Conservation (phyloP, 2,329 filamentous ascomycete genomes). For the Eutypa lata region DNA sequence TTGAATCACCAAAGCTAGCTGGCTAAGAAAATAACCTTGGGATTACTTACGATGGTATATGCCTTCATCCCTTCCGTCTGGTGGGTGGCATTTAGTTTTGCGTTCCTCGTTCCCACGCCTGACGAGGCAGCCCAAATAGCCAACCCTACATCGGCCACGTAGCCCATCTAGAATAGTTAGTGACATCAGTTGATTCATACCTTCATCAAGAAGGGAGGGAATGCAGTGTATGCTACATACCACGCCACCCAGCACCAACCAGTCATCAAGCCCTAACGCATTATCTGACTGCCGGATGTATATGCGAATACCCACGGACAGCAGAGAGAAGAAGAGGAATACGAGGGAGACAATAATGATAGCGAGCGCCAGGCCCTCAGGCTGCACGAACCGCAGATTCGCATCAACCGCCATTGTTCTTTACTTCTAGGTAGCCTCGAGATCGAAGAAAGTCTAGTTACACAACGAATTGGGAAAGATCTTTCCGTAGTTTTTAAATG, state of each 20-base stretch:
- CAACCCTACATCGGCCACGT: slow-evolving; percentile 9
- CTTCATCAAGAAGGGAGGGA: not conserved
- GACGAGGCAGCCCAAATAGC: slow-evolving; percentile 10
- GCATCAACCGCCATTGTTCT: not conserved
- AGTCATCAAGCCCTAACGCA: slow-evolving; percentile 10
- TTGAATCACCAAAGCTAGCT: too few species aligned
- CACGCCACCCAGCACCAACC: slow-evolving; percentile 9
- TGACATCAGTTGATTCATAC: not conserved
- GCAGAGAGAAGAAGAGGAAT: slow-evolving; percentile 6
- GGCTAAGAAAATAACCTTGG: too few species aligned
- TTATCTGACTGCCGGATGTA: slow-evolving; percentile 5
- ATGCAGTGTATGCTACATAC: slow-evolving; percentile 1
- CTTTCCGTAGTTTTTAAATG: too few species aligned
- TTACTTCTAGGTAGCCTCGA: not conserved
- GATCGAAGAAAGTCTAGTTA: too few species aligned
- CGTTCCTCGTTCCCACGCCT: slow-evolving; percentile 20
- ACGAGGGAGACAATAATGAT: slow-evolving; percentile 7
- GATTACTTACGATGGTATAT: slow-evolving; percentile 20
- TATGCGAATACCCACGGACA: slow-evolving; percentile 5
- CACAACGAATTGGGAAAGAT: too few species aligned
- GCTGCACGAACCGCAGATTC: not conserved
- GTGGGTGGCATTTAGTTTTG: slow-evolving; percentile 19
- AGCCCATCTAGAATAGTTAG: slow-evolving; percentile 1
- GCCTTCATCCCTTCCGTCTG: slow-evolving; percentile 14
- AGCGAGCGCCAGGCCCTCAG: slow-evolving; percentile 4